Conservation (phyloP, 2,329 filamentous ascomycete genomes). For the Setomelanomma holmii region DNA sequence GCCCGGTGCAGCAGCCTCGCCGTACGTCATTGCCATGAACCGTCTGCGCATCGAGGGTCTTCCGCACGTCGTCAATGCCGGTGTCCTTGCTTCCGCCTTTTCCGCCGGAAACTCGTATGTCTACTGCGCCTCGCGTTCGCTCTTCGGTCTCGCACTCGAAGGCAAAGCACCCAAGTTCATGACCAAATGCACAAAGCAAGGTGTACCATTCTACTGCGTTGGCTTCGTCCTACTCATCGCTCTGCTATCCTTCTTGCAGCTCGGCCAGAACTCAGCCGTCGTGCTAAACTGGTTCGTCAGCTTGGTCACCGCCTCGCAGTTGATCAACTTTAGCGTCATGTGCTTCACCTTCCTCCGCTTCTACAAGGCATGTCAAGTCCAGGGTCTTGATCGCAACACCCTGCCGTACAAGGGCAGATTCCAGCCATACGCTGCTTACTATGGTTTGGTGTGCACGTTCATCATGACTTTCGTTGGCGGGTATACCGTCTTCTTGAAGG, state of each 20-base stretch:
- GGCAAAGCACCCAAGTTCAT: conserved; percentile 63
- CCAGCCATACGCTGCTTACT: conserved; percentile 76
- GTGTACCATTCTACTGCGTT: conserved; percentile 78
- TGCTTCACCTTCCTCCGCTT: conserved; percentile 76
- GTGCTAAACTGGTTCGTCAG: conserved; percentile 79
- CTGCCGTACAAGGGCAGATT: conserved; percentile 74
- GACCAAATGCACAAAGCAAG: conserved; percentile 64
- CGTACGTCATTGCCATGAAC: conserved; percentile 68
- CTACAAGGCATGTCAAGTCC: conserved; percentile 70
- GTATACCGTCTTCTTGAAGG: conserved; percentile 76
- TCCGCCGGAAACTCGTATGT: conserved; percentile 64
- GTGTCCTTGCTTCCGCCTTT: conserved; percentile 62
- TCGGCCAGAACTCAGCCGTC: conserved; percentile 70
- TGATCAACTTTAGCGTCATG: conserved; percentile 58
- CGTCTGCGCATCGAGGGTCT: conserved; percentile 62
- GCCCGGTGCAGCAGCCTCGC: conserved; percentile 71
- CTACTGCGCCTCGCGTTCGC: conserved; percentile 61
- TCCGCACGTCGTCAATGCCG: conserved; percentile 67
- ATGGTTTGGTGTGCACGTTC: conserved; percentile 67
- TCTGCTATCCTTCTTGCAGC: conserved; percentile 76
- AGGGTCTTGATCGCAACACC: conserved; percentile 70
- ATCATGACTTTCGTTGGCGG: conserved; percentile 79
- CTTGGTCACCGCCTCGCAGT: conserved; percentile 74
- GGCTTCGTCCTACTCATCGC: conserved; percentile 70
- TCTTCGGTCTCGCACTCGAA: conserved; percentile 62